Evolutionary conservation across 164 flowering plant species (phyloP).

Genomic region (Cinnamomum chago): DNA sequence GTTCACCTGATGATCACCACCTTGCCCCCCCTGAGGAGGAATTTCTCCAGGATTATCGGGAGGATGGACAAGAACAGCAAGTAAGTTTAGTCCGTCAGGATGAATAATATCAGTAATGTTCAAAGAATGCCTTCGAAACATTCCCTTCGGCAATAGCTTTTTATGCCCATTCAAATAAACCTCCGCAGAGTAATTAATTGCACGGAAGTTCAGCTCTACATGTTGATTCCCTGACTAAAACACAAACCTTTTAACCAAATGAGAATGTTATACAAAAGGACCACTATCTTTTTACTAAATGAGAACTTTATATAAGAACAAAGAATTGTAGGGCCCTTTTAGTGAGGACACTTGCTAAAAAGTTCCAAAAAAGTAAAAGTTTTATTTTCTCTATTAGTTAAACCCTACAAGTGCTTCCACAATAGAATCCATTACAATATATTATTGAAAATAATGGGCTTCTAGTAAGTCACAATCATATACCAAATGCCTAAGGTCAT

Average conservation of each 20-base stretch:
- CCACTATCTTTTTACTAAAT: background rate
- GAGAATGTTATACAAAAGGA: background rate
- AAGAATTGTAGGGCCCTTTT: background rate
- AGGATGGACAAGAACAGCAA: constrained; percentile 91
- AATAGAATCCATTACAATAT: background rate
- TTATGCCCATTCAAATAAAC: constrained; percentile 90
- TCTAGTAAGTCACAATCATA: too few relatives aligned
- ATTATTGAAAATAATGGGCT: too few relatives aligned
- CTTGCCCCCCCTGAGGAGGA: constrained; percentile 95
- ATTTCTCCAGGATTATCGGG: constrained; percentile 90
- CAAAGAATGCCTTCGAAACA: constrained; percentile 90
- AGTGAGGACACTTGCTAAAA: too few relatives aligned
- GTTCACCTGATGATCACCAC: constrained; percentile 96
- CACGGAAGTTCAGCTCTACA: constrained; percentile 85
- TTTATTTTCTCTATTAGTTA: background rate
- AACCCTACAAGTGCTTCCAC: background rate
- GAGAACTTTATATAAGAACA: background rate
- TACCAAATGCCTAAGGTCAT: background rate
- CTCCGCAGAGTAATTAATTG: constrained; percentile 88
- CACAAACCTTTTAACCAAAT: constrained; percentile 13
- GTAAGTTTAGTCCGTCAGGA: constrained; percentile 71
- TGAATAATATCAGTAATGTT: constrained; percentile 74
- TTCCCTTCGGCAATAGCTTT: constrained; percentile 75
- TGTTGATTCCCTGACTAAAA: constrained; percentile 68
- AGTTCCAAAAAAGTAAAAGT: background rate